phyloP scores from a whole-genome alignment of 192 early-diverging fungal species.

The Physocladia obscura region DNA sequence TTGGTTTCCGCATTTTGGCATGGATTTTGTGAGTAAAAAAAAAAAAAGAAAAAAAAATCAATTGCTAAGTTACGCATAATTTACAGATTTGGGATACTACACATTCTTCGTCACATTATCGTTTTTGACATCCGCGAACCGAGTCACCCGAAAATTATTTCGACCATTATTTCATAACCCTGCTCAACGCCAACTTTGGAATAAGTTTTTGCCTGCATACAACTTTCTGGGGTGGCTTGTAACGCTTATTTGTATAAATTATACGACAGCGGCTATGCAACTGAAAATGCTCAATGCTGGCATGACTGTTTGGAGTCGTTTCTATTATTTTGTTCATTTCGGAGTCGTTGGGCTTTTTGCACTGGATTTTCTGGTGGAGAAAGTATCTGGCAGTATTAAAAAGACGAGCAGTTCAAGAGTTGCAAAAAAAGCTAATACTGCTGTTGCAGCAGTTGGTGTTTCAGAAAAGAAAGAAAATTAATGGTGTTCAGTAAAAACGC shows the following conservation, averaged over 20 bases:
- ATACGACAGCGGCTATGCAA: conserved; percentile 13
- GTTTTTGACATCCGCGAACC: conserved; percentile 54
- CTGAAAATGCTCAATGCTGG: not conserved
- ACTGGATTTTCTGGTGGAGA: not conserved
- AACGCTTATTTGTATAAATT: not conserved
- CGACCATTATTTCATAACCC: conserved; percentile 54
- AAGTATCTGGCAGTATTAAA: not conserved
- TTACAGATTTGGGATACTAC: conserved; percentile 36
- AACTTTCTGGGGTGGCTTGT: conserved; percentile 12
- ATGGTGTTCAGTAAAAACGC: too few relatives aligned
- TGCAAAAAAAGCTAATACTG: not conserved
- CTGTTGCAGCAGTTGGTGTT: too few relatives aligned
- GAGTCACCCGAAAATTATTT: conserved; percentile 59
- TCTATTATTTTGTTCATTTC: conserved; percentile 17
- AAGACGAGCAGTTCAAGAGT: not conserved
- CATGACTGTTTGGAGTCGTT: conserved; percentile 11
- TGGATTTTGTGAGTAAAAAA: conserved; percentile 72
- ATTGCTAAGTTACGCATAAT: not conserved
- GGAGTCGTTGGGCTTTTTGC: not conserved
- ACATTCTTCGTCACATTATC: conserved; percentile 50
- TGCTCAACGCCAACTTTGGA: not conserved
- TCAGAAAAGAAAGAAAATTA: too few relatives aligned
- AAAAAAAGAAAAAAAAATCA: too few relatives aligned
- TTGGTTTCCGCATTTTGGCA: conserved; percentile 86
- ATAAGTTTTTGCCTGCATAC: conserved; percentile 13